Evolutionary conservation across 2,329 filamentous ascomycete genomes (phyloP).

Genomic region (Daldinia eschscholtzii): DNA sequence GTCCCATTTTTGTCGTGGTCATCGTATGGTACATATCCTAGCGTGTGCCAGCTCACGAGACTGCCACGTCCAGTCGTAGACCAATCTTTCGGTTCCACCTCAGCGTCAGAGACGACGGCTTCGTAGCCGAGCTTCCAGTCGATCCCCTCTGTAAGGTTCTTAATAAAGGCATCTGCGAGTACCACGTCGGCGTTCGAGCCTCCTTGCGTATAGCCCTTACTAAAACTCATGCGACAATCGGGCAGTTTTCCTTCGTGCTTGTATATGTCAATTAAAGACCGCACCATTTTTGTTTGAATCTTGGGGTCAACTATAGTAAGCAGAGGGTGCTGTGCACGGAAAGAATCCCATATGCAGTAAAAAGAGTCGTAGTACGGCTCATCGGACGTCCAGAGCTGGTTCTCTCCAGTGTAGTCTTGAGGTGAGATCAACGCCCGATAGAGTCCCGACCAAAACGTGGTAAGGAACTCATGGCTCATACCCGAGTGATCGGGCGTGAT

Average conservation of each 20-base stretch:
- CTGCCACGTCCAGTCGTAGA: conserved; percentile 77
- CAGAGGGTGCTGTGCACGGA: conserved; percentile 77
- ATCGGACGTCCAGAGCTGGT: conserved; percentile 74
- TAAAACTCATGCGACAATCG: conserved; percentile 82
- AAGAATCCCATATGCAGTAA: conserved; percentile 80
- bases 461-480: conserved; percentile 68
- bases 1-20: conserved; percentile 73
- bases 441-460: conserved; percentile 77
- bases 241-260: conserved; percentile 73
- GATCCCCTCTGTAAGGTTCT: conserved; percentile 72
- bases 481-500: conserved; percentile 68
- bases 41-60: conserved; percentile 75
- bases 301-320: conserved; percentile 77
- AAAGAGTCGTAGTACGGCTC: conserved; percentile 81
- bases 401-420: conserved; percentile 82
- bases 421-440: conserved; percentile 78
- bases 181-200: conserved; percentile 82
- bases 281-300: conserved; percentile 76
- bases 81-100: conserved; percentile 76
- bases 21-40: conserved; percentile 78
- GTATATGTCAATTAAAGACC: conserved; percentile 79
- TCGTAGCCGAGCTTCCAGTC: conserved; percentile 79
- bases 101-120: conserved; percentile 79
- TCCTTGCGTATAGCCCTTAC: conserved; percentile 81
- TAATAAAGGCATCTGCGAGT: conserved; percentile 76